Base-by-base conservation (phyloP, 2,329 filamentous ascomycete species). In the Tricladium varicosporioides region DNA sequence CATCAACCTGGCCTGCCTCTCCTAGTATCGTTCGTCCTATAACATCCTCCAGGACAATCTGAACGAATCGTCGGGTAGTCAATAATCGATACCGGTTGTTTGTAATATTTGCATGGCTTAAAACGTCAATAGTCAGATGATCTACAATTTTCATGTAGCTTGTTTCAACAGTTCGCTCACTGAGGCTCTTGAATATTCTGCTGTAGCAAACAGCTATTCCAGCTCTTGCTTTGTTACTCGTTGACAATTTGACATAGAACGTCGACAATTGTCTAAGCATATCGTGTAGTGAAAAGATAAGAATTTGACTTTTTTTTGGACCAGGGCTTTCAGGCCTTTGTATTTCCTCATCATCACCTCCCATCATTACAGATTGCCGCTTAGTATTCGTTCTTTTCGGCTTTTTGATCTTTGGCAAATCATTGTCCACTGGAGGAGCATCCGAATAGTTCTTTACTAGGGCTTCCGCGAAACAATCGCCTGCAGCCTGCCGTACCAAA, bases 61-160 rank as follows among this genome's bases (percentile, higher is more conserved):
- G 87, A 13, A 96, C 84, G 65, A 93, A 95, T 70, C 88, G 91
- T 54, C 94, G 83, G 2, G 91, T 90, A 58, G 91, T 87, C 14
- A 99, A 79, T 14, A 95, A 81, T 15, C 93, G 88, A 71, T 97
- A 96, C 43, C 93, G 87, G 69, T 96, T 95, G 69, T 91, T 88
- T 51, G 80, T 81, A 59, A 97, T 87, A 53, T 83, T 88, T 2
- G 83, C 77, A 67, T 91, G 85, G 58, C 89, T 89, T 55, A 97
- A 78, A 5, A 99, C 72, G 54, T 97, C 92, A 22, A 85, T 76
- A 7, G 94, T 87, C 32, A 97, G 76, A 69, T 92, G 91, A 61
- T 89, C 86, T 4, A 92, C 83, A 62, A 99, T 92, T 52, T 83
- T 85, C 33, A 87, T 76, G 70, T 97, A 99, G 65, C 91, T 88